phyloP scores from a whole-genome alignment of 257 asterid species.

The Solanum medicagineum region DNA sequence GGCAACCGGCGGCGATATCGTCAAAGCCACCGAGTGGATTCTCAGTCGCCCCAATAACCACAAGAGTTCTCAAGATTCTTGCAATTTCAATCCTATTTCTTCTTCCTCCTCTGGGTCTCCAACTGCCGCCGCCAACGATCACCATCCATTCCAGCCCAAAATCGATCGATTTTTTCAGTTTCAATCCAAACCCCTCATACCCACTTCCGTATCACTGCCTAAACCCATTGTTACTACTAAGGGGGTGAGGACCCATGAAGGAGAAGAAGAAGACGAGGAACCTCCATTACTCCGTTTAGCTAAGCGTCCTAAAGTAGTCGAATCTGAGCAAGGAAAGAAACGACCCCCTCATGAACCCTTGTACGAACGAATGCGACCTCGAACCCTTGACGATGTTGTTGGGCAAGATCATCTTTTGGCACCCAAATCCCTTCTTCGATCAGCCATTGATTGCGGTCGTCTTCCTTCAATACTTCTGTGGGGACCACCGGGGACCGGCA shows the following conservation, averaged over 20 bases:
- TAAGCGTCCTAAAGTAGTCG: constrained; percentile 29
- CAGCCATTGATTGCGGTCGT: constrained; percentile 37
- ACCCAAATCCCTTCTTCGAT: constrained; percentile 36
- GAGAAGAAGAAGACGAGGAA: background rate
- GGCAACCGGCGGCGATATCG: constrained; percentile 40
- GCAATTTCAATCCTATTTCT: constrained; percentile 10
- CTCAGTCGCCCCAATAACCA: constrained; percentile 20
- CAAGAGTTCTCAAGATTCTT: background rate
- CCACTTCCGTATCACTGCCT: background rate
- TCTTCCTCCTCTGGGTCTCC: background rate
- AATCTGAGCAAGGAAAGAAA: background rate
- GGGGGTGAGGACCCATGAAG: background rate
- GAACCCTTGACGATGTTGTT: constrained; percentile 52
- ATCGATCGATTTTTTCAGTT: constrained; percentile 48
- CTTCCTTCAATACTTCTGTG: constrained; percentile 66
- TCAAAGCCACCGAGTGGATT: constrained; percentile 67
- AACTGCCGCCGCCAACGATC: background rate
- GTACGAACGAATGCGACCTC: constrained; percentile 77
- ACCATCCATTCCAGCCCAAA: constrained; percentile 44
- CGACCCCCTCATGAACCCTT: constrained; percentile 39
- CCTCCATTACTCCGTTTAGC: background rate
- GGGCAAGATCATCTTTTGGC: constrained; percentile 79
- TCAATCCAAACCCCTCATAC: constrained; percentile 4
- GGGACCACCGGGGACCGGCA: constrained; percentile 95
- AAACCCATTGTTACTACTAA: background rate